phyloP scores from a whole-genome alignment of 768 basidiomycete species.

The Strobilomyces confusus region DNA sequence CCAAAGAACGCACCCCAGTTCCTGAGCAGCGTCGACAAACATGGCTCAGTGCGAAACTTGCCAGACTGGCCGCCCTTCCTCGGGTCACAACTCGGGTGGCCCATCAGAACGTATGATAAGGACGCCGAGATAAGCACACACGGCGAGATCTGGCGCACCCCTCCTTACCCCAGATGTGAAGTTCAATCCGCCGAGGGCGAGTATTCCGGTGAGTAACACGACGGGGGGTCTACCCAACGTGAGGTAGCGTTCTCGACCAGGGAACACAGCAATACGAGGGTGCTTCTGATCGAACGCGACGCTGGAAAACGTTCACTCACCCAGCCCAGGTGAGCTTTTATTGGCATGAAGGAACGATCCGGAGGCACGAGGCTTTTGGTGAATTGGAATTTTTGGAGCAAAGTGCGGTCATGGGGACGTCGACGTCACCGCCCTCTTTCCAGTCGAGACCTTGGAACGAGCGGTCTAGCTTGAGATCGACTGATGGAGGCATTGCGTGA shows the following conservation, averaged over 20 bases:
- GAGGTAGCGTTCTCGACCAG: not conserved
- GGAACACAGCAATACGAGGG: not conserved
- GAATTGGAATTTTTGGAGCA: constrained; percentile 5
- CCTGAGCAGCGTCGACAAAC: constrained; percentile 20
- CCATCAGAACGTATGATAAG: constrained; percentile 7
- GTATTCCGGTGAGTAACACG: not conserved
- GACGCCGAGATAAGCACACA: constrained; percentile 16
- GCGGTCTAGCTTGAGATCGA: not conserved
- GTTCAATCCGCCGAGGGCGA: constrained; percentile 7
- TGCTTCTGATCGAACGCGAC: not conserved
- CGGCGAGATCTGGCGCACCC: not conserved
- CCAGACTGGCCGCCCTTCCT: constrained; percentile 10
- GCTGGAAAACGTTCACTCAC: not conserved
- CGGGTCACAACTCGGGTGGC: constrained; percentile 5
- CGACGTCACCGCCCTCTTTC: not conserved
- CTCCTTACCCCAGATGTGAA: constrained; percentile 16
- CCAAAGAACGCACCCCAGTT: constrained; percentile 26
- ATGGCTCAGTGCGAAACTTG: constrained; percentile 7
- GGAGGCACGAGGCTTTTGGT: constrained; percentile 7
- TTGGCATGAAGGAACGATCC: constrained; percentile 4
- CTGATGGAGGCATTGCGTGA: not conserved
- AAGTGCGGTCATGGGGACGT: not conserved
- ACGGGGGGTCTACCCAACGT: no score
- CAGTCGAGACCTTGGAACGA: not conserved
- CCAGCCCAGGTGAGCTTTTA: not conserved